Percentiles rank a stretch among this genome's conserved stretches.
phyloP scores from a whole-genome alignment of 208 protist genomes.

The Trypanosoma brucei region DNA sequence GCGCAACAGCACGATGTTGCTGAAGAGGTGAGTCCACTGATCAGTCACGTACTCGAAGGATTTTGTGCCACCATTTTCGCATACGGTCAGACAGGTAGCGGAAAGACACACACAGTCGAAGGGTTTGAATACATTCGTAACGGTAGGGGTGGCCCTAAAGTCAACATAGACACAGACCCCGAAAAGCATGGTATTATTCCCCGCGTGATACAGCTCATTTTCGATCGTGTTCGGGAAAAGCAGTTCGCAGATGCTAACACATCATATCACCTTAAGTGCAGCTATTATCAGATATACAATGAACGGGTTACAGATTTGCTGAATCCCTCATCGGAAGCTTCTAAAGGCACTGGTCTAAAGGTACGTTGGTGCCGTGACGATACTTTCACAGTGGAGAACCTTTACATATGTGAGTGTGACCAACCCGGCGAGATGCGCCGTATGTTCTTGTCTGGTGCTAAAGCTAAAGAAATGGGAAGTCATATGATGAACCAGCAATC shows the following conservation, averaged over 20 bases:
- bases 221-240: constrained; percentile 55
- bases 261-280: constrained; percentile 72
- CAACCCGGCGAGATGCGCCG: constrained; percentile 63
- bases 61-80: constrained; percentile 87
- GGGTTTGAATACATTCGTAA: constrained; percentile 50
- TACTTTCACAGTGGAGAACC: constrained; percentile 83
- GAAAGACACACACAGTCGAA: constrained; percentile 90
- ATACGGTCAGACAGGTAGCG: constrained; percentile 90
- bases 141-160: background rate
- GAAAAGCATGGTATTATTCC: constrained; percentile 77
- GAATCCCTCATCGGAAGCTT: constrained; percentile 17
- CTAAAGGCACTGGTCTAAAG: constrained; percentile 27
- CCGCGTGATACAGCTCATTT: constrained; percentile 73
- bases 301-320: constrained; percentile 85
- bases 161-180: background rate
- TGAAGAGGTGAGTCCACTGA: constrained; percentile 57
- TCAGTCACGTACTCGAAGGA: constrained; percentile 83
- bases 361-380: constrained; percentile 64
- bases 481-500: constrained; percentile 88
- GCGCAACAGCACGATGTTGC: constrained; percentile 59
- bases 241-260: constrained; percentile 32
- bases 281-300: constrained; percentile 91
- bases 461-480: constrained; percentile 72
- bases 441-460: constrained; percentile 65
- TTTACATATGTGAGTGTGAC: constrained; percentile 76